A percentile compares a stretch with the other conserved stretches of the same genome.
Evolutionary conservation across 306 rosid genomes (phyloP).

Genomic region (Styphnolobium japonicum): DNA sequence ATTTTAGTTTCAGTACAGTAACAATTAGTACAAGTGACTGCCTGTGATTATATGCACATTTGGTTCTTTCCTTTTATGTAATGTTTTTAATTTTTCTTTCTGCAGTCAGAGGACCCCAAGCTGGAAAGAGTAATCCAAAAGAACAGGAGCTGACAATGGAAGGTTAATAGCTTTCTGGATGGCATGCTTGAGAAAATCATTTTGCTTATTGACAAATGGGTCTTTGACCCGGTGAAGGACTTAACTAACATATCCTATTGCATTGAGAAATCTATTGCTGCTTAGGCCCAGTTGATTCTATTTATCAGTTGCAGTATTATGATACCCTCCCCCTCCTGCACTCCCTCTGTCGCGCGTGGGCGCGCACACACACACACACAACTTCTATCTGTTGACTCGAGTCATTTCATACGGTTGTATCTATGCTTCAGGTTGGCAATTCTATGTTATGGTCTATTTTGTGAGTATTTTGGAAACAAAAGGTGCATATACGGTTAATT

Average conservation of each 20-base stretch:
- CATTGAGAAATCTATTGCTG: neutral
- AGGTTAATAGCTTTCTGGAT: conserved; percentile 22
- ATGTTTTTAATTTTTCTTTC: neutral
- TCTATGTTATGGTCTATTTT: neutral
- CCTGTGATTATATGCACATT: neutral
- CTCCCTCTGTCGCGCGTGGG: neutral
- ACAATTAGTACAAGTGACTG: neutral
- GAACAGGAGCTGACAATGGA: conserved; percentile 30
- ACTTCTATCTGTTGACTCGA: neutral
- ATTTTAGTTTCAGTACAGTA: conserved; percentile 3
- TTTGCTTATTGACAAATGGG: neutral
- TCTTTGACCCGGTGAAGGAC: neutral
- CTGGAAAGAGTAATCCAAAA: conserved; percentile 25
- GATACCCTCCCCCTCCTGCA: neutral
- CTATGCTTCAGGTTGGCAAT: neutral
- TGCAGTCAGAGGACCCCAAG: conserved; percentile 34
- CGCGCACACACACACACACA: neutral
- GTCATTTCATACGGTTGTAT: neutral
- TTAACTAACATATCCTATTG: conserved; percentile 7
- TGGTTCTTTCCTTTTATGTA: neutral
- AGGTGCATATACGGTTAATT: neutral
- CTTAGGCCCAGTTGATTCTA: conserved; percentile 13
- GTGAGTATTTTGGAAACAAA: conserved; percentile 14
- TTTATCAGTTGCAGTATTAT: neutral
- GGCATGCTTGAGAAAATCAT: conserved; percentile 16